Base-by-base conservation (phyloP, 2,329 filamentous ascomycete species). In the Fusarium fujikuroi region DNA sequence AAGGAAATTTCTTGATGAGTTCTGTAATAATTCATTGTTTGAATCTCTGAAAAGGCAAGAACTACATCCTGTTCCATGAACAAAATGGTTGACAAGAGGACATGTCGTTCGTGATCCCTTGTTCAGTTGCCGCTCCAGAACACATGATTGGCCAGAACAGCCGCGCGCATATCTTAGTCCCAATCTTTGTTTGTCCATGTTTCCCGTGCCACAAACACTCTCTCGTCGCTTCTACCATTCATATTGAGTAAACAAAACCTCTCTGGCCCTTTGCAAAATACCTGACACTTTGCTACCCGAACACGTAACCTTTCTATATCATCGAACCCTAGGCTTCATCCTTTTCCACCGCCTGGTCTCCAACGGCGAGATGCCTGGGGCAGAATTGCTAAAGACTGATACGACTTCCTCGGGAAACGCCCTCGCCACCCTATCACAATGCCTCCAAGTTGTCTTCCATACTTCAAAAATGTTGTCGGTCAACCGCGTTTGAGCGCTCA, bases 1-100 rank as follows among this genome's bases (percentile, higher is more conserved):
- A 3, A 4, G 3, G 8, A 6, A 3, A 4, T 3, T 25, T 6
- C 2, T 9, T 2, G 8, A 19, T 5, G 6, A 0, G 0, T 1
- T 19, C 8, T 15, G 9, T 7, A 5, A 2, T 2, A 2, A 15
- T 15, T 25, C 2, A 10, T 25, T 25, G 5, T 25, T 6, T 15
- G 11, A 6, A 21, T 8, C 11, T 11, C 1, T 23, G 11, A 14
- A 23, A 14, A 2, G 3, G 3, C 16, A 19, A 11, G 16, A 15
- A 8, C 5, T 9, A 25, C 1, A 2, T 8, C 2, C 9, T 11
- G 30, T 25, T 50, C 2, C 4, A 23, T 19, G 30, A 36, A 36
- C 18, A 11, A 8, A 15, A 4, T 6, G 16, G n/a, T 21, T 15
- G 11, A 15, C 16, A 23, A 23, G 7, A 37, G 1, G 18, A 28